These are phyloP conservation scores for Starmera caribaea DNA, from an alignment of 805 yeast genomes.

Conservation along the genomic window DNA sequence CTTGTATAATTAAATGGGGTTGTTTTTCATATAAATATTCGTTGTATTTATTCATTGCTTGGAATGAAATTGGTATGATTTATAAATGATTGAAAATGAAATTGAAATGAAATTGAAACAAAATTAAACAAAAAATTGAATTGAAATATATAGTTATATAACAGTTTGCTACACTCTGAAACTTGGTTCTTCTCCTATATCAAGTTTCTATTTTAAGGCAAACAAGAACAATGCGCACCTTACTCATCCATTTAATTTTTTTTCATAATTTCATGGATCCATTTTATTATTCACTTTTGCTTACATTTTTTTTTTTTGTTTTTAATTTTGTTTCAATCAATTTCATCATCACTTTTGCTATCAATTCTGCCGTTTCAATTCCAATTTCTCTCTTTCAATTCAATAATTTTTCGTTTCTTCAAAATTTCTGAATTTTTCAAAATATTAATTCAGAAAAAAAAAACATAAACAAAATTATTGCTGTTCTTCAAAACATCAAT, in stretches of 20 bases:
- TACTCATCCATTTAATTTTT: constrained; percentile 60
- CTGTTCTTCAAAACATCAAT: background rate
- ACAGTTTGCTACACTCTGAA: constrained; percentile 92
- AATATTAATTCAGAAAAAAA: no score
- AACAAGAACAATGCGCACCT: constrained; percentile 55
- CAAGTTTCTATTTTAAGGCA: constrained; percentile 86
- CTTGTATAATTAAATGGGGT: constrained; percentile 4
- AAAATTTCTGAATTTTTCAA: no score
- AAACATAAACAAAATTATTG: no score
- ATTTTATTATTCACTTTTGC: background rate
- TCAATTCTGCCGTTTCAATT: no score
- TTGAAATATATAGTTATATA: constrained; percentile 1
- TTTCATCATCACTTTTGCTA: no score
- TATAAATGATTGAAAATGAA: background rate
- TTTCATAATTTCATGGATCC: background rate
- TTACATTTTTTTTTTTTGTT: background rate
- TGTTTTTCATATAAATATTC: constrained; percentile 3
- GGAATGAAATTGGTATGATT: constrained; percentile 1
- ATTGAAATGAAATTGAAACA: background rate
- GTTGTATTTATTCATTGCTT: constrained; percentile 1
- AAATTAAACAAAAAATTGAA: background rate
- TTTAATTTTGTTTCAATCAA: background rate
- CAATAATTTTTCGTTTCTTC: no score
- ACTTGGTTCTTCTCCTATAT: constrained; percentile 48
- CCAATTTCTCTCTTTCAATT: background rate